Percentiles rank a stretch among this genome's conserved stretches.
Conservation (phyloP, 2,329 filamentous ascomycete species). For the Phialemonium atrogriseum region DNA sequence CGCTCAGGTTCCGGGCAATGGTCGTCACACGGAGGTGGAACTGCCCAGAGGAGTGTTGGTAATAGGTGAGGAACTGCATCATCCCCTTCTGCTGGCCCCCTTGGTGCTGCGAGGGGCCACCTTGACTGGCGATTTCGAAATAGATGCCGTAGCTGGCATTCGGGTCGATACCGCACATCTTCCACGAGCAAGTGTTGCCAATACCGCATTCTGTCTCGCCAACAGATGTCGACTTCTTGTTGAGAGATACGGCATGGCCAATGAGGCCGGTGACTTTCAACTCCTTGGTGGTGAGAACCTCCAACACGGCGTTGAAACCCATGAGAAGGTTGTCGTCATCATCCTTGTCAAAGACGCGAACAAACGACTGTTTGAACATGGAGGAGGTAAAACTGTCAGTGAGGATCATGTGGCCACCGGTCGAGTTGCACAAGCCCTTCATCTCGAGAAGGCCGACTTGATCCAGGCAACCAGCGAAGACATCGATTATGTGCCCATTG, state of each 20-base stretch:
- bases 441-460: conserved; percentile 96
- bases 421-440: conserved; percentile 94
- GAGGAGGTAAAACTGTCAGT: conserved; percentile 98
- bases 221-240: conserved; percentile 96
- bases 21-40: conserved; percentile 96
- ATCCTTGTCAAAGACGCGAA: conserved; percentile 95
- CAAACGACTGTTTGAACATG: conserved; percentile 98
- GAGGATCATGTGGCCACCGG: conserved; percentile 94
- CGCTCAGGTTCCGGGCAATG: conserved; percentile 81
- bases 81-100: conserved; percentile 85
- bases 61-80: conserved; percentile 98
- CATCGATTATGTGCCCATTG: conserved; percentile 95
- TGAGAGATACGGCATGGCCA: conserved; percentile 89
- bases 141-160: conserved; percentile 91
- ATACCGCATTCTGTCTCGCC: conserved; percentile 98
- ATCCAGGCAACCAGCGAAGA: conserved; percentile 94
- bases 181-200: conserved; percentile 98
- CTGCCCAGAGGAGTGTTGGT: conserved; percentile 93
- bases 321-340: conserved; percentile 89
- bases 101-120: conserved; percentile 75
- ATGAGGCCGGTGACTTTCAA: conserved; percentile 96
- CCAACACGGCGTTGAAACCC: conserved; percentile 95
- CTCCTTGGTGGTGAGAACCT: conserved; percentile 95
- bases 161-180: conserved; percentile 98
- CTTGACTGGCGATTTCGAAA: conserved; percentile 94